Evolutionary conservation across 352 stramenopile species (phyloP).

Genomic region (Globisporangium radiosum): DNA sequence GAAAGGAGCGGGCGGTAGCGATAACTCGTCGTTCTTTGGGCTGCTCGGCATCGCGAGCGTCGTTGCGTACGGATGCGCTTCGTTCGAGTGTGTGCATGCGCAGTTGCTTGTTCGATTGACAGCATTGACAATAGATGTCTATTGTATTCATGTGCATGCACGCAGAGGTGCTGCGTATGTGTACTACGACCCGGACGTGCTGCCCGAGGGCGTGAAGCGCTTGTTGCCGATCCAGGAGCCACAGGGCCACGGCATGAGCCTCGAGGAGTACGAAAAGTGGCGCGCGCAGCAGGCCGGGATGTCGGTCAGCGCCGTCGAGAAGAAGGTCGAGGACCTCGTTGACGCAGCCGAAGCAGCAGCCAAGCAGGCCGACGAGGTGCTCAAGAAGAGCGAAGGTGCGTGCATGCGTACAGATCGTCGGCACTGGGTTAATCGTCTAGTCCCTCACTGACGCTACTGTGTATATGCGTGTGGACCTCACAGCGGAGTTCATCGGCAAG

Average conservation of each 20-base stretch:
- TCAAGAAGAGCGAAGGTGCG: conserved; percentile 19
- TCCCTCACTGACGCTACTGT: conserved; percentile 1
- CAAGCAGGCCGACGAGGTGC: conserved; percentile 7
- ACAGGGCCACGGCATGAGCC: conserved; percentile 77
- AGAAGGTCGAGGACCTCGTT: conserved; percentile 14
- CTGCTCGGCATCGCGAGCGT: conserved; percentile 54
- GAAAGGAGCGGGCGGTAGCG: conserved; percentile 44
- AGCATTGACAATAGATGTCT: background rate
- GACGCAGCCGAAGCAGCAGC: conserved; percentile 6
- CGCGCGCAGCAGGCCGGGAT: conserved; percentile 63
- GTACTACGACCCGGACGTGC: conserved; percentile 82
- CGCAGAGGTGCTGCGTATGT: conserved; percentile 70
- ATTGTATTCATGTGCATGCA: background rate
- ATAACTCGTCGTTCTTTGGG: conserved; percentile 83
- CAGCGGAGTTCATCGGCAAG: conserved; percentile 12
- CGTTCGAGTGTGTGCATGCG: background rate
- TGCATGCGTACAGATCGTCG: conserved; percentile 1
- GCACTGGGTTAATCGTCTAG: background rate
- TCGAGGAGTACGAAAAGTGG: conserved; percentile 85
- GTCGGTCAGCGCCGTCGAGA: conserved; percentile 20
- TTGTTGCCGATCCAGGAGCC: conserved; percentile 77
- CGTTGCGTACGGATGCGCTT: conserved; percentile 34
- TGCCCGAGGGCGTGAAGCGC: conserved; percentile 66
- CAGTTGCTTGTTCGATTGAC: background rate
- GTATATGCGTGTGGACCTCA: conserved; percentile 23